A percentile compares a stretch with the other conserved stretches of the same genome.
Evolutionary conservation across 2,329 filamentous ascomycete genomes (phyloP).

Genomic region (Claviceps purpurea): DNA sequence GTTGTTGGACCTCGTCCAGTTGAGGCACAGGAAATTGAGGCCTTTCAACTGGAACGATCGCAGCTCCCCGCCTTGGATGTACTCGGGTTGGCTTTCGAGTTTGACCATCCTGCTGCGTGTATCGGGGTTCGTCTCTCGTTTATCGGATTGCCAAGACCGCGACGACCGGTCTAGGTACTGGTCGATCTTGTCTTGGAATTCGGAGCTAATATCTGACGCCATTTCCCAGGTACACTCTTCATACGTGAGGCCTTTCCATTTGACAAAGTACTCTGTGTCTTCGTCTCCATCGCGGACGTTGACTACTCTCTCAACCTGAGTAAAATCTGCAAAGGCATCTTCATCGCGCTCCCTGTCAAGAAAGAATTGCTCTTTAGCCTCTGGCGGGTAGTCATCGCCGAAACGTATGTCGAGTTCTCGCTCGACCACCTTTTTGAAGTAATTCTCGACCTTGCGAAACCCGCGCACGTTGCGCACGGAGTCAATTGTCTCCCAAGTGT

Average conservation of each 20-base stretch:
- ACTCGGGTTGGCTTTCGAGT: conserved; percentile 69
- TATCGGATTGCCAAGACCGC: conserved; percentile 68
- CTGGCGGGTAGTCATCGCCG: conserved; percentile 63
- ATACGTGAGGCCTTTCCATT: conserved; percentile 92
- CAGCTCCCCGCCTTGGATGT: conserved; percentile 72
- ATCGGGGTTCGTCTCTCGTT: conserved; percentile 58
- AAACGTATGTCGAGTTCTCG: conserved; percentile 67
- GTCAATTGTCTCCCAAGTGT: conserved; percentile 81
- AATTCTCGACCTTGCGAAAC: conserved; percentile 85
- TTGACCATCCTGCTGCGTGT: conserved; percentile 63
- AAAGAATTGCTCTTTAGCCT: conserved; percentile 86
- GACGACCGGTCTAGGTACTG: conserved; percentile 75
- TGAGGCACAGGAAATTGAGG: conserved; percentile 88
- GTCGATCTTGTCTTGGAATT: conserved; percentile 83
- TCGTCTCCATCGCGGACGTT: conserved; percentile 68
- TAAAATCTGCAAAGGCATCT: conserved; percentile 80
- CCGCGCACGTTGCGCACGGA: conserved; percentile 66
- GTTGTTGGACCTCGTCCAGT: conserved; percentile 89
- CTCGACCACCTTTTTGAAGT: conserved; percentile 71
- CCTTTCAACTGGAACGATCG: conserved; percentile 89
- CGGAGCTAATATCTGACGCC: conserved; percentile 57
- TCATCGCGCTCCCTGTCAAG: conserved; percentile 87
- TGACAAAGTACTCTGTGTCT: conserved; percentile 80
- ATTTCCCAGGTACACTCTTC: conserved; percentile 91
- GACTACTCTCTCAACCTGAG: conserved; percentile 86